phyloP scores from a whole-genome alignment of 495 filamentous ascomycete genomes.

The Aspergillus biplanus region DNA sequence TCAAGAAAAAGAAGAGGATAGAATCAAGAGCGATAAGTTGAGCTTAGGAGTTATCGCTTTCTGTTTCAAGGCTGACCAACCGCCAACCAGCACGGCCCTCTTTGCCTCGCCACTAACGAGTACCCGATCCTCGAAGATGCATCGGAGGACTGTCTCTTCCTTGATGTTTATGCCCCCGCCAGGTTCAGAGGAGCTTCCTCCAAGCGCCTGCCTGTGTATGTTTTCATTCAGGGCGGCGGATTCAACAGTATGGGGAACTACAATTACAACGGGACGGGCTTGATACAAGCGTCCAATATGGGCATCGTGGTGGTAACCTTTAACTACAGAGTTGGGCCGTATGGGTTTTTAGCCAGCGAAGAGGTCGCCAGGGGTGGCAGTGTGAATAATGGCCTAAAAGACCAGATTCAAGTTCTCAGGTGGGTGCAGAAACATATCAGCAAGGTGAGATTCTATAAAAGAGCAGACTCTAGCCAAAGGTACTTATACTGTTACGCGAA shows the following conservation, averaged over 20 bases:
- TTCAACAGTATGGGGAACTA: constrained; percentile 65
- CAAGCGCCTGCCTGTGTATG: constrained; percentile 65
- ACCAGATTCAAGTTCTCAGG: constrained; percentile 66
- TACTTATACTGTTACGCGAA: constrained; percentile 24
- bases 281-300: constrained; percentile 60
- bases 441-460: constrained; percentile 38
- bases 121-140: constrained; percentile 39
- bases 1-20: background rate
- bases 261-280: constrained; percentile 65
- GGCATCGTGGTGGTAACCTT: constrained; percentile 73
- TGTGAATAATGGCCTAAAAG: constrained; percentile 72
- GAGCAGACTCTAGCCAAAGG: background rate
- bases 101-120: constrained; percentile 55
- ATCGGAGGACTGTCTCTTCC: constrained; percentile 75
- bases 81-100: constrained; percentile 44
- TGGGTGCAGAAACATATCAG: constrained; percentile 72
- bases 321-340: constrained; percentile 78
- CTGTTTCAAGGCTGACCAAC: constrained; percentile 4
- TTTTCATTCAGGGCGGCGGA: constrained; percentile 79
- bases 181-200: constrained; percentile 40
- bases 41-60: background rate
- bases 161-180: constrained; percentile 70
- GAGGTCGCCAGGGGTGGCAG: constrained; percentile 57
- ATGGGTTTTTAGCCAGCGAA: constrained; percentile 70
- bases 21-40: background rate